phyloP scores from a whole-genome alignment of 495 filamentous ascomycete species.

The Hyaloscypha bicolor region DNA sequence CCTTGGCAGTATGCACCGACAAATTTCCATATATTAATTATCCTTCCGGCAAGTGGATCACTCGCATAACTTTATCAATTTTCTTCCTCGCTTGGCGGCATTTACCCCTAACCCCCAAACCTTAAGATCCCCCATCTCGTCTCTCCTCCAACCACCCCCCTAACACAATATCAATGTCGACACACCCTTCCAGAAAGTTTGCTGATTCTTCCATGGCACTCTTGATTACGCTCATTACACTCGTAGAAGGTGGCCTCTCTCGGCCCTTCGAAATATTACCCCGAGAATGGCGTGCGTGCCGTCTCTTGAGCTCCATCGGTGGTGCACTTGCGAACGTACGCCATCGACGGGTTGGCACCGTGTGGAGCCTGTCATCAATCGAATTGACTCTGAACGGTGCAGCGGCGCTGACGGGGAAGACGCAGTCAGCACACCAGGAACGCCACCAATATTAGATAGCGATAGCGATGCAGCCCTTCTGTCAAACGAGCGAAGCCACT shows the following conservation, averaged over 20 bases:
- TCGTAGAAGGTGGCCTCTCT: not conserved
- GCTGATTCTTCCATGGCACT: not conserved
- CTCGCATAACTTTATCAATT: not conserved
- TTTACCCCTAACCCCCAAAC: slow-evolving; percentile 21
- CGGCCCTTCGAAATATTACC: not conserved
- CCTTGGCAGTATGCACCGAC: not conserved
- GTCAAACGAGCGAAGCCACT: not conserved
- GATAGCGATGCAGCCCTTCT: too few relatives aligned
- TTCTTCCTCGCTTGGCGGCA: not conserved
- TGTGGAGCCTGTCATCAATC: too few relatives aligned
- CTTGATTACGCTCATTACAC: not conserved
- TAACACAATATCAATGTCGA: not conserved
- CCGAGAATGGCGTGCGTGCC: not conserved
- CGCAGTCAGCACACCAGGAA: not conserved
- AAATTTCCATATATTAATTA: not conserved
- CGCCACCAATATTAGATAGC: not conserved
- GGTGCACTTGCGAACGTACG: too few relatives aligned
- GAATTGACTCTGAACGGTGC: too few relatives aligned
- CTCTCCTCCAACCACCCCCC: not conserved
- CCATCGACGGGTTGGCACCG: too few relatives aligned
- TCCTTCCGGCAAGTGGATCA: not conserved
- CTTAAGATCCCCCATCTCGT: slow-evolving; percentile 7
- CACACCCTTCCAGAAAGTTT: not conserved
- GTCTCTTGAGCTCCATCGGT: too few relatives aligned
- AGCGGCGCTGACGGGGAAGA: not conserved